A percentile compares a stretch with the other conserved stretches of the same genome.
These are phyloP conservation scores for Hsuehochloa calcarea DNA, from an alignment of 176 grass and related monocot species.

Conservation along the genomic window DNA sequence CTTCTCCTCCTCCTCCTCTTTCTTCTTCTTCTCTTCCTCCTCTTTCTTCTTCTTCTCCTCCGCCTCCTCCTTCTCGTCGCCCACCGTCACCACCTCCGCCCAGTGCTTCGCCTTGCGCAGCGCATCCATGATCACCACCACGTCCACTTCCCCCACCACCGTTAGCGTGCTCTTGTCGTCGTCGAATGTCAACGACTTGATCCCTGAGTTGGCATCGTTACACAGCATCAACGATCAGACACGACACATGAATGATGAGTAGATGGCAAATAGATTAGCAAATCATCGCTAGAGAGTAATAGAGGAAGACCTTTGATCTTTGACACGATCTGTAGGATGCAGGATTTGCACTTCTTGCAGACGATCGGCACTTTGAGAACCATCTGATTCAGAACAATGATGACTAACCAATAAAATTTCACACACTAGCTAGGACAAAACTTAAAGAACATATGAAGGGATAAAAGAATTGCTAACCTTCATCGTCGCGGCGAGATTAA, in stretches of 20 bases:
- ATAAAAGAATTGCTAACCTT: conserved; percentile 26
- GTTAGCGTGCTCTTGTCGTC: conserved; percentile 61
- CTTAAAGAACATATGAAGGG: not conserved
- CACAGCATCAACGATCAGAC: not conserved
- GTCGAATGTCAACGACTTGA: conserved; percentile 55
- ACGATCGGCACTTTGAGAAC: conserved; percentile 52
- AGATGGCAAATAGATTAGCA: not conserved
- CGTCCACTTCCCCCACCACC: conserved; percentile 57
- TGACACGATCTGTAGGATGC: conserved; percentile 39
- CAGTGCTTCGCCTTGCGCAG: conserved; percentile 48
- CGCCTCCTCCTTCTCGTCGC: conserved; percentile 52
- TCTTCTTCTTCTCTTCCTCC: conserved; percentile 25
- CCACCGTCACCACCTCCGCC: conserved; percentile 42
- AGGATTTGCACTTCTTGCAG: conserved; percentile 55
- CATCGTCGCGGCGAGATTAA: conserved; percentile 18
- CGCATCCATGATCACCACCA: conserved; percentile 39
- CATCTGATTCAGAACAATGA: conserved; percentile 35
- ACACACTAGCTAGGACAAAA: not conserved
- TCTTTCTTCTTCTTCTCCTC: conserved; percentile 51
- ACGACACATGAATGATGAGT: not conserved
- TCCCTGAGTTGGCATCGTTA: conserved; percentile 18
- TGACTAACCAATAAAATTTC: not conserved
- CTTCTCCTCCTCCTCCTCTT: conserved; percentile 17
- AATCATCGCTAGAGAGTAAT: not conserved
- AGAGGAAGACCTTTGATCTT: not conserved